Conservation (phyloP, 78 protist species). For the Dictyostelium firmibasis region DNA sequence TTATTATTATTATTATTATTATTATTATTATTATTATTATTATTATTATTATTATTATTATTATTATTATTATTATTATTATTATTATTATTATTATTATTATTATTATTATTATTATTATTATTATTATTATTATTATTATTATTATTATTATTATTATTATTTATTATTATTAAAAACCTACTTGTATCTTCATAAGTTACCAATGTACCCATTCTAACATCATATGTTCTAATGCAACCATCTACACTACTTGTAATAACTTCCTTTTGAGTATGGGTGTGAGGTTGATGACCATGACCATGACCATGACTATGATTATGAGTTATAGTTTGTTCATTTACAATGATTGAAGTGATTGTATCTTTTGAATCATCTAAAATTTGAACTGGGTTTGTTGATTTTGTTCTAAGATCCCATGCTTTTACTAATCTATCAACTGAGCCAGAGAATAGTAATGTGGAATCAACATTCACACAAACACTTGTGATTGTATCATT, state of each 20-base stretch:
- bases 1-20: no score
- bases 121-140: no score
- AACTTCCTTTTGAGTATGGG: conserved; percentile 14
- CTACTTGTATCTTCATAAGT: conserved; percentile 58
- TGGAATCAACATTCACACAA: conserved; percentile 38
- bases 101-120: no score
- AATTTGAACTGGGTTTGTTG: conserved; percentile 42
- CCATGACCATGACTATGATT: background rate
- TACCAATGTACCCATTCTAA: conserved; percentile 48
- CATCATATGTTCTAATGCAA: conserved; percentile 62
- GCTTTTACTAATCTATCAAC: conserved; percentile 52
- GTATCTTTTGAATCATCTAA: conserved; percentile 73
- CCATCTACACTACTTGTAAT: conserved; percentile 84
- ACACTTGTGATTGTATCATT: conserved; percentile 52
- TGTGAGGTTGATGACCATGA: background rate
- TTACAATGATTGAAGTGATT: conserved; percentile 27
- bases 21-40: no score
- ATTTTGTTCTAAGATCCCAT: conserved; percentile 70
- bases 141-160: background rate
- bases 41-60: no score
- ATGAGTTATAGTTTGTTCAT: conserved; percentile 6
- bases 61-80: no score
- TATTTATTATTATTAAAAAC: background rate
- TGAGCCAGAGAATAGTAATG: conserved; percentile 50
- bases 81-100: no score